These are phyloP conservation scores for Vanrija sp. DNA, from an alignment of 1,284 basidiomycete genomes.

Conservation along the genomic window DNA sequence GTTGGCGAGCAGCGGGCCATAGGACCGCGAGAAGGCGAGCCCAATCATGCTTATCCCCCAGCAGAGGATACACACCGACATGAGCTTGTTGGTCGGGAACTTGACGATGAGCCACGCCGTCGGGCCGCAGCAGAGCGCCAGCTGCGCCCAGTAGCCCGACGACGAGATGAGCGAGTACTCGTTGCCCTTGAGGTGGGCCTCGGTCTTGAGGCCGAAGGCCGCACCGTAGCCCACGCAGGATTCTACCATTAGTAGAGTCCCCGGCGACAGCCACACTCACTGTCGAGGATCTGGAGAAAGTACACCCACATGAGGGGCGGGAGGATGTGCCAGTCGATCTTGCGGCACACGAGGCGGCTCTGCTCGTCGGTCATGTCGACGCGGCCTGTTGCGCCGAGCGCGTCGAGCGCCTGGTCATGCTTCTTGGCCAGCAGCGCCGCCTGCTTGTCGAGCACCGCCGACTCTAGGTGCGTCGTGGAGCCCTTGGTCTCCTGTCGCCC, in stretches of 20 bases:
- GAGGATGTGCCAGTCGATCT: constrained; percentile 36
- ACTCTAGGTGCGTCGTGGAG: constrained; percentile 1
- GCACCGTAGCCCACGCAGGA: constrained; percentile 22
- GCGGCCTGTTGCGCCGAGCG: constrained; percentile 21
- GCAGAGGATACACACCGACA: constrained; percentile 36
- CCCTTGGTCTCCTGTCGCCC: not conserved
- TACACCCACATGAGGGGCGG: constrained; percentile 37
- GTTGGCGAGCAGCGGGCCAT: constrained; percentile 30
- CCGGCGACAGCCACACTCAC: not conserved
- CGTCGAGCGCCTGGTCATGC: constrained; percentile 25
- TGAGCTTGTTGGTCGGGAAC: constrained; percentile 34
- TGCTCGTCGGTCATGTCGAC: constrained; percentile 29
- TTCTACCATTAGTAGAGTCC: not conserved
- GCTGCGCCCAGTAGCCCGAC: constrained; percentile 21
- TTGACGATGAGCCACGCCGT: constrained; percentile 44
- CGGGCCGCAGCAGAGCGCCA: constrained; percentile 30
- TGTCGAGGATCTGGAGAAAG: constrained; percentile 22
- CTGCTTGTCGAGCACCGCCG: constrained; percentile 4
- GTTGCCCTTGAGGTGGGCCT: constrained; percentile 26
- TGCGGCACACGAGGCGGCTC: constrained; percentile 5
- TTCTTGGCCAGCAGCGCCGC: not conserved
- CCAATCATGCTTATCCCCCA: constrained; percentile 35
- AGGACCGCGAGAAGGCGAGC: constrained; percentile 21
- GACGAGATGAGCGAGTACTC: constrained; percentile 31
- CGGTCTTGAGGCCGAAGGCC: constrained; percentile 28